Conservation (phyloP, 116 monocot species). For the Dioscorea cayenensis region DNA sequence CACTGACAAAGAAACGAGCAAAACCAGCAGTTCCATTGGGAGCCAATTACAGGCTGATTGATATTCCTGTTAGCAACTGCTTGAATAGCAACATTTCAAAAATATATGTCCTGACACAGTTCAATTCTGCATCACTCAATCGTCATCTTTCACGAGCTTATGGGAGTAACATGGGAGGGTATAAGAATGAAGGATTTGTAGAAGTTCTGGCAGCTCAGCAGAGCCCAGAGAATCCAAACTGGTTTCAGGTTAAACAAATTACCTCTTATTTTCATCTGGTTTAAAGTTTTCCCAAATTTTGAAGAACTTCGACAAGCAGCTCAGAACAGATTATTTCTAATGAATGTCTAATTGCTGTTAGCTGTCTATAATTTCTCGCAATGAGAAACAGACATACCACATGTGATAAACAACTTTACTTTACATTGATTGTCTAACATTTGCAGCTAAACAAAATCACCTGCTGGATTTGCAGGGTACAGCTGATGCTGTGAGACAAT, state of each 20-base stretch:
- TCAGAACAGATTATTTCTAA: neutral
- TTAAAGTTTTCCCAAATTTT: too few relatives aligned
- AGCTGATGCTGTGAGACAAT: slow-evolving; percentile 97
- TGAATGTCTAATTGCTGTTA: neutral
- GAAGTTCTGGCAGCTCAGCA: slow-evolving; percentile 99
- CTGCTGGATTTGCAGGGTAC: slow-evolving; percentile 61
- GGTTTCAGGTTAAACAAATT: slow-evolving; percentile 79
- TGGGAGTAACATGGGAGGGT: slow-evolving; percentile 81
- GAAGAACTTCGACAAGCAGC: too few relatives aligned
- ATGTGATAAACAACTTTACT: too few relatives aligned
- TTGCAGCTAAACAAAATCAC: neutral
- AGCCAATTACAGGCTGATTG: slow-evolving; percentile 92
- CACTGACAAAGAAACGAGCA: slow-evolving; percentile 94
- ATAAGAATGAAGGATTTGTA: slow-evolving; percentile 96
- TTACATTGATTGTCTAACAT: too few relatives aligned
- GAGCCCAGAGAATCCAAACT: slow-evolving; percentile 97
- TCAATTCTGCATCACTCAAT: slow-evolving; percentile 97
- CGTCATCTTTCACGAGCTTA: slow-evolving; percentile 98
- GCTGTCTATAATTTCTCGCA: neutral
- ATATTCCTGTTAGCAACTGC: slow-evolving; percentile 99
- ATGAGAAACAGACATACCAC: too few relatives aligned
- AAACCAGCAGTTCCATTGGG: slow-evolving; percentile 97
- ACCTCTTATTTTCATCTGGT: too few relatives aligned
- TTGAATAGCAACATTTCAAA: slow-evolving; percentile 95
- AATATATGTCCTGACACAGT: slow-evolving; percentile 96